Conservation (phyloP, 2,329 filamentous ascomycete species). For the Hypoxylon sp. region DNA sequence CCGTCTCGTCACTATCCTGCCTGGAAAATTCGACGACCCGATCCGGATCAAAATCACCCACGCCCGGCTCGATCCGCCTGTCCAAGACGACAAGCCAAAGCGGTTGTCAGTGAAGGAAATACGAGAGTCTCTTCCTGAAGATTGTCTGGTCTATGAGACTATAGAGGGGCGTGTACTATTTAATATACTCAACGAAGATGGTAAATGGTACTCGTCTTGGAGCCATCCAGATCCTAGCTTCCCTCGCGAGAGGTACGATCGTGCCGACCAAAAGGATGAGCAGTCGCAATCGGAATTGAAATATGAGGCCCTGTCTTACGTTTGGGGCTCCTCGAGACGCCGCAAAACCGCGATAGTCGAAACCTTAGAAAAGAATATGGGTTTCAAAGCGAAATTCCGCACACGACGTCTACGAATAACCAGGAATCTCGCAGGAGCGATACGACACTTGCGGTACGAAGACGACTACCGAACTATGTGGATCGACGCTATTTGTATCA, state of each 20-base stretch:
- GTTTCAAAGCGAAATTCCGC: neutral
- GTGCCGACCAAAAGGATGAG: neutral
- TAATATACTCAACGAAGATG: neutral
- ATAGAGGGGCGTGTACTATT: slow-evolving; percentile 42
- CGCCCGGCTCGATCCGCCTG: slow-evolving; percentile 22
- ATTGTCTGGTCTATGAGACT: slow-evolving; percentile 27
- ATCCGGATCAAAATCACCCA: slow-evolving; percentile 41
- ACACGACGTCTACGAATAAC: slow-evolving; percentile 5
- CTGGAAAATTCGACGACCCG: slow-evolving; percentile 37
- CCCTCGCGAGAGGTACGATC: slow-evolving; percentile 26
- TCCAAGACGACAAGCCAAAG: slow-evolving; percentile 6
- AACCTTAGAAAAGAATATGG: neutral
- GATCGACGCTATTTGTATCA: slow-evolving; percentile 46
- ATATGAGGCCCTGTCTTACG: slow-evolving; percentile 45
- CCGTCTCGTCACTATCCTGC: slow-evolving; percentile 42
- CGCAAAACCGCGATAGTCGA: slow-evolving; percentile 11
- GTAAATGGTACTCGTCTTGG: slow-evolving; percentile 20
- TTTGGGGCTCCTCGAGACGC: slow-evolving; percentile 33
- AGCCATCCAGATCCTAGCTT: slow-evolving; percentile 34
- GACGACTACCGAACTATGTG: slow-evolving; percentile 40
- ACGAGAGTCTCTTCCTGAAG: slow-evolving; percentile 23
- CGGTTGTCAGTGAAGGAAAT: slow-evolving; percentile 40
- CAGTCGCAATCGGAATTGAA: slow-evolving; percentile 2
- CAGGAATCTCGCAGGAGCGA: slow-evolving; percentile 30
- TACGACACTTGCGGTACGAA: slow-evolving; percentile 38